phyloP scores from a whole-genome alignment of 1,284 basidiomycete genomes.

The Marasmius oreades region DNA sequence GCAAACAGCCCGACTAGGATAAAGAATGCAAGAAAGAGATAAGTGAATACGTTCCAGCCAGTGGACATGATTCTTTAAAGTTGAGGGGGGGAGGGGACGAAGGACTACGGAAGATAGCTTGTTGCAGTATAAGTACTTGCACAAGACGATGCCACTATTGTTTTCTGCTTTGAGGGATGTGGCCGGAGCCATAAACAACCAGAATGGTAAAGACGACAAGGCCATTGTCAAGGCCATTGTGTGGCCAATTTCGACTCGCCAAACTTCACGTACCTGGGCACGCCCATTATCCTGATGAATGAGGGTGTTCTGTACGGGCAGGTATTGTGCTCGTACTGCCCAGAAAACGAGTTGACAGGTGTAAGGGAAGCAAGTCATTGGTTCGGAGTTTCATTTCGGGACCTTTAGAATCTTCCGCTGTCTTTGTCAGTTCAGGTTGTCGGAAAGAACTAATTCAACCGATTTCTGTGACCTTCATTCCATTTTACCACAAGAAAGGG shows the following conservation, averaged over 20 bases:
- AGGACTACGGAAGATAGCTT: neutral
- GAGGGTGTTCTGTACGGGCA: too few species aligned
- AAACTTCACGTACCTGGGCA: too few species aligned
- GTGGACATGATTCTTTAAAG: neutral
- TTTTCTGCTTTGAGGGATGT: neutral
- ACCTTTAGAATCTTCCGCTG: too few species aligned
- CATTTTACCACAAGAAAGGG: too few species aligned
- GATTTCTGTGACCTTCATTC: too few species aligned
- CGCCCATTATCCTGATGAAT: too few species aligned
- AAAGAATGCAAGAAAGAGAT: neutral
- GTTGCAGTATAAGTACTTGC: neutral
- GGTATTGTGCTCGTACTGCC: too few species aligned
- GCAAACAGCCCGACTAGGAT: neutral
- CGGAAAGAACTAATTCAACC: too few species aligned
- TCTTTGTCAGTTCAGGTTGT: too few species aligned
- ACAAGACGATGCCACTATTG: neutral
- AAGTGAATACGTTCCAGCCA: neutral
- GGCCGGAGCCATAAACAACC: neutral
- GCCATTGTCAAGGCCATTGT: neutral
- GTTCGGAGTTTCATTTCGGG: too few species aligned
- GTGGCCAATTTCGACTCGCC: neutral
- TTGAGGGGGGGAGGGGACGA: neutral
- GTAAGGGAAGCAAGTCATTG: too few species aligned
- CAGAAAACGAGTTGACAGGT: too few species aligned
- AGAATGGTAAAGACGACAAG: neutral